These are phyloP conservation scores for Colletotrichum sojae DNA, from an alignment of 2,329 filamentous ascomycete species.

Conservation along the genomic window DNA sequence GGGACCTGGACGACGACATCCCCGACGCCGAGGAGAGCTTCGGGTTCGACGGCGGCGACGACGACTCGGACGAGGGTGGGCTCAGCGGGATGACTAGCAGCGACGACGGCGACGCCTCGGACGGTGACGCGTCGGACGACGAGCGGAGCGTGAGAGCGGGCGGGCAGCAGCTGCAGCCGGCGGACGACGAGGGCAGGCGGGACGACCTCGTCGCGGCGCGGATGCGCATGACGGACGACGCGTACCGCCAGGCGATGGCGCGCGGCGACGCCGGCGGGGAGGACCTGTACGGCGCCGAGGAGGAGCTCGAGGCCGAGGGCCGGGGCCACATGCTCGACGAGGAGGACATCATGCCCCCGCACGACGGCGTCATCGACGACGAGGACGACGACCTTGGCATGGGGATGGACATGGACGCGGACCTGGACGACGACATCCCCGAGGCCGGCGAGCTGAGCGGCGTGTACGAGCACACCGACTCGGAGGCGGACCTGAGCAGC, in stretches of 20 bases:
- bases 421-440: slow-evolving; percentile 80
- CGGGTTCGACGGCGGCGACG: slow-evolving; percentile 55
- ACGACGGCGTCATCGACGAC: slow-evolving; percentile 34
- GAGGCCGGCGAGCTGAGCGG: slow-evolving; percentile 68
- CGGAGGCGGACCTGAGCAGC: slow-evolving; percentile 72
- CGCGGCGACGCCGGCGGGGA: slow-evolving; percentile 64
- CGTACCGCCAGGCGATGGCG: slow-evolving; percentile 71
- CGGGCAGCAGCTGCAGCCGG: neutral
- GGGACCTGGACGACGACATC: slow-evolving; percentile 81
- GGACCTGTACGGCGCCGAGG: slow-evolving; percentile 67
- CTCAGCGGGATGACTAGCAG: slow-evolving; percentile 26
- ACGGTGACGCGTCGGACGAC: slow-evolving; percentile 54
- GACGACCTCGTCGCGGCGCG: slow-evolving; percentile 61
- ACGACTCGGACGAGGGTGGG: slow-evolving; percentile 58
- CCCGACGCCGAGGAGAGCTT: slow-evolving; percentile 74
- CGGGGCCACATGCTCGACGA: slow-evolving; percentile 74
- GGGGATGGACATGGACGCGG: slow-evolving; percentile 74
- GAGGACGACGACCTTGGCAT: slow-evolving; percentile 47
- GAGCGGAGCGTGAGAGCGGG: slow-evolving; percentile 43
- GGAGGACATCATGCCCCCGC: slow-evolving; percentile 64
- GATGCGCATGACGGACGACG: slow-evolving; percentile 72
- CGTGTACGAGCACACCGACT: slow-evolving; percentile 84
- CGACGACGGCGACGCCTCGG: slow-evolving; percentile 36
- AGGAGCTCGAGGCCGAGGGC: slow-evolving; percentile 69
- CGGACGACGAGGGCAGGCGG: slow-evolving; percentile 57